These are phyloP conservation scores for Posidonia australis DNA, from an alignment of 106 monocot species.

Conservation along the genomic window DNA sequence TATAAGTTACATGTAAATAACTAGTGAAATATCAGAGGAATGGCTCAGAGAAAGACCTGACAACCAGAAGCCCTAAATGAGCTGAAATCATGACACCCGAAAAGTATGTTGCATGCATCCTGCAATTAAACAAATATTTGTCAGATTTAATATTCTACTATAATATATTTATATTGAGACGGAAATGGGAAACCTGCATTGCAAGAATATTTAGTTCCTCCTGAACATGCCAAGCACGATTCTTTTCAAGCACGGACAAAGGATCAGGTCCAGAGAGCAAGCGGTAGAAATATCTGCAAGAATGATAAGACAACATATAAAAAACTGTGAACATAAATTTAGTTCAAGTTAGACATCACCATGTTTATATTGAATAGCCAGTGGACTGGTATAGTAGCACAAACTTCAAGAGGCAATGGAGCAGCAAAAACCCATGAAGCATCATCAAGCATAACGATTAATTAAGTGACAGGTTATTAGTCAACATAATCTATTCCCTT, in stretches of 20 bases:
- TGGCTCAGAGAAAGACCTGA: slow-evolving; percentile 36
- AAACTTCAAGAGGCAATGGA: too few relatives aligned
- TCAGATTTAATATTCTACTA: background rate
- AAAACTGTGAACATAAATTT: too few relatives aligned
- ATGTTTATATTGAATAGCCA: too few relatives aligned
- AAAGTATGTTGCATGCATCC: slow-evolving; percentile 68
- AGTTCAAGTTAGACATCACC: too few relatives aligned
- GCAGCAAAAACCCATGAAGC: too few relatives aligned
- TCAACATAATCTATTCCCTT: too few relatives aligned
- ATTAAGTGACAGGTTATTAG: too few relatives aligned
- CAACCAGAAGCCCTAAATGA: slow-evolving; percentile 96
- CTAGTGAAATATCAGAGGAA: background rate
- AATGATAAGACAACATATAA: too few relatives aligned
- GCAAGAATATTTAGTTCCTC: slow-evolving; percentile 38
- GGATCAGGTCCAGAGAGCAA: slow-evolving; percentile 75
- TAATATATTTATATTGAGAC: background rate
- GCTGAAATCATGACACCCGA: slow-evolving; percentile 90
- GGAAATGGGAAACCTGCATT: slow-evolving; percentile 11
- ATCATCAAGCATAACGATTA: too few relatives aligned
- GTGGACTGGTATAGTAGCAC: too few relatives aligned
- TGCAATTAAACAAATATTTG: slow-evolving; percentile 23
- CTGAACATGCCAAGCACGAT: slow-evolving; percentile 71
- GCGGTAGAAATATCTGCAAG: slow-evolving; percentile 77
- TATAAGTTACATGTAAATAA: background rate
- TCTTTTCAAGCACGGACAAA: slow-evolving; percentile 74